These are phyloP conservation scores for Plasmodium gaboni DNA, from an alignment of 169 alveolate genomes.

Conservation along the genomic window DNA sequence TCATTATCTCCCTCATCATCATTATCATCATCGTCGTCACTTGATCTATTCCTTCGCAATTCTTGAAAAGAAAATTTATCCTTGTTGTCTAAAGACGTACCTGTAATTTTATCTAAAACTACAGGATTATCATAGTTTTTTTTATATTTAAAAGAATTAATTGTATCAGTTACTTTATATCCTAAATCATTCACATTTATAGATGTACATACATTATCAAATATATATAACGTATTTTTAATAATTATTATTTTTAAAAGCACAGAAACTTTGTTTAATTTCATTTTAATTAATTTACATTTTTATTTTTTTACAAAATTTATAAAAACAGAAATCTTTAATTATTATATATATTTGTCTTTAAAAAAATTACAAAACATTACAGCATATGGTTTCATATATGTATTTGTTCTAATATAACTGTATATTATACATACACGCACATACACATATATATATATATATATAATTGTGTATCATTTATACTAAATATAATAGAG, in stretches of 20 bases:
- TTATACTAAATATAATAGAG: too few species aligned
- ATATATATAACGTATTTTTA: slow-evolving; percentile 20
- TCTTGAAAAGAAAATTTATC: slow-evolving; percentile 23
- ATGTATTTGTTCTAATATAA: too few species aligned
- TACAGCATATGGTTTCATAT: too few species aligned
- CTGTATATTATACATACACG: too few species aligned
- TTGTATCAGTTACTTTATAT: slow-evolving; percentile 11
- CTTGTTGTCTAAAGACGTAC: slow-evolving; percentile 11
- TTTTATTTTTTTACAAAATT: not conserved
- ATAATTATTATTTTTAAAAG: slow-evolving; percentile 52
- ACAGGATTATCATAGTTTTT: slow-evolving; percentile 2
- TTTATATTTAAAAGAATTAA: not conserved
- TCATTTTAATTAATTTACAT: slow-evolving; percentile 42
- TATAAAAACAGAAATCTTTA: not conserved
- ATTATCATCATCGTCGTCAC: slow-evolving; percentile 27
- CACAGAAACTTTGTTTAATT: slow-evolving; percentile 4
- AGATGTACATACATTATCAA: slow-evolving; percentile 22
- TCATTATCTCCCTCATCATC: slow-evolving; percentile 3
- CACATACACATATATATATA: too few species aligned
- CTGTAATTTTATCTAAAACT: not conserved
- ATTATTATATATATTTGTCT: too few species aligned
- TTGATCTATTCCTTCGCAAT: slow-evolving; percentile 9
- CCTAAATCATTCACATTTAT: slow-evolving; percentile 3
- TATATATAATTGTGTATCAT: too few species aligned
- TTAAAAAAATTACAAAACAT: too few species aligned